Evolutionary conservation across 2,329 filamentous ascomycete genomes (phyloP).

Genomic region (Stromatinia cepivora): DNA sequence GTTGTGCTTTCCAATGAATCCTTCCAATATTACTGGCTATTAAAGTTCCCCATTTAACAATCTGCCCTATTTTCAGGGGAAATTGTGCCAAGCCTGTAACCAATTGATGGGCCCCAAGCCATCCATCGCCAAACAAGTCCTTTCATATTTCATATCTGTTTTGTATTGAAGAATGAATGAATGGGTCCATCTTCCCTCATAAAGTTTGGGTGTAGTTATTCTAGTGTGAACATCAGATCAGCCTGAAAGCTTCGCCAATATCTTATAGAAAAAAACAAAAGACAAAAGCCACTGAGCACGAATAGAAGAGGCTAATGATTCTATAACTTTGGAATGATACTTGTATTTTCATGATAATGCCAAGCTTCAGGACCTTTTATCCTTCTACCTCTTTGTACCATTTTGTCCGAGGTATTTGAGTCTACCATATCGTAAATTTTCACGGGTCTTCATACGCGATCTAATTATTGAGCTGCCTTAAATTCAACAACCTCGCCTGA

Average conservation of each 20-base stretch:
- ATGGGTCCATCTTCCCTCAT: background rate
- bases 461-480: background rate
- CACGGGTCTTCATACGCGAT: background rate
- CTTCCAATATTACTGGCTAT: background rate
- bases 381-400: background rate
- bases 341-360: background rate
- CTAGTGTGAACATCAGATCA: background rate
- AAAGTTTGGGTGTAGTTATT: background rate
- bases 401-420: background rate
- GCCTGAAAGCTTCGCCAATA: background rate
- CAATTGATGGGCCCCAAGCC: background rate
- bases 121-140: background rate
- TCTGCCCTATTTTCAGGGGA: conserved; percentile 7
- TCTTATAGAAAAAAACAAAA: background rate
- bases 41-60: background rate
- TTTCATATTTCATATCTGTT: background rate
- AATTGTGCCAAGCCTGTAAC: background rate
- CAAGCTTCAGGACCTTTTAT: background rate
- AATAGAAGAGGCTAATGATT: conserved; percentile 1
- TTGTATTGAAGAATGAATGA: background rate
- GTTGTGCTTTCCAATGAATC: background rate
- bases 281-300: background rate
- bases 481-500: background rate
- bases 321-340: background rate
- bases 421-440: background rate